Percentiles rank a stretch among this genome's conserved stretches.
These are phyloP conservation scores for Ophiosphaerella korrae DNA, from an alignment of 2,329 filamentous ascomycete genomes.

Conservation along the genomic window DNA sequence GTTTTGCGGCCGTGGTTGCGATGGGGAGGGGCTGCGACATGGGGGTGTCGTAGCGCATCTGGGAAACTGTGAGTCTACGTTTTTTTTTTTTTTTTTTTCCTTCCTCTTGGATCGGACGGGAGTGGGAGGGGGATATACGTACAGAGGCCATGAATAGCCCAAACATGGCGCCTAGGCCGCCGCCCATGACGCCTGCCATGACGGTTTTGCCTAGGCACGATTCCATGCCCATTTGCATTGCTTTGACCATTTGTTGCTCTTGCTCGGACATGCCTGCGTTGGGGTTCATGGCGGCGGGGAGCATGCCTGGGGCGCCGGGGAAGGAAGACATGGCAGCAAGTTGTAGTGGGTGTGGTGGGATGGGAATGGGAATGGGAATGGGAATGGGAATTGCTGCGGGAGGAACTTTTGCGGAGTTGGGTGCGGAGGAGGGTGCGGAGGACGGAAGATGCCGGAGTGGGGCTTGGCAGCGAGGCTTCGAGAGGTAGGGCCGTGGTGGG, in stretches of 20 bases:
- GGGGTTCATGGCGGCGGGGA: conserved; percentile 37
- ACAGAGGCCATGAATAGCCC: conserved; percentile 98
- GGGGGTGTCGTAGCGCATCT: conserved; percentile 96
- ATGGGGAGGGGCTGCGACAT: conserved; percentile 58
- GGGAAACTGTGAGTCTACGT: no score
- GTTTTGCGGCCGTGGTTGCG: conserved; percentile 48
- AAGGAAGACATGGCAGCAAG: conserved; percentile 34
- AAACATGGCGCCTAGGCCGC: conserved; percentile 90
- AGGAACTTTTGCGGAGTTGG: conserved; percentile 42
- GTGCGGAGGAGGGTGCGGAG: conserved; percentile 40
- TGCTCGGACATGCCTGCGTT: conserved; percentile 50
- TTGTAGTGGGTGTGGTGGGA: conserved; percentile 8
- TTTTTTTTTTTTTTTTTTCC: no score
- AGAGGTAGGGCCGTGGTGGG: no score
- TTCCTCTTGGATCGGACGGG: background rate
- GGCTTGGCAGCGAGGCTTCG: background rate
- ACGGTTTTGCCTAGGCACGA: conserved; percentile 87
- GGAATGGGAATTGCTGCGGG: background rate
- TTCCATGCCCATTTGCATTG: conserved; percentile 82
- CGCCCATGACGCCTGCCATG: conserved; percentile 91
- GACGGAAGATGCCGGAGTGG: conserved; percentile 32
- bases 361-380: conserved; percentile 1
- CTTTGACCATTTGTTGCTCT: conserved; percentile 56
- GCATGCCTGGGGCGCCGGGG: conserved; percentile 30
- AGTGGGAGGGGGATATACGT: conserved; percentile 48